Evolutionary conservation across 2,329 filamentous ascomycete species (phyloP), one percentile per base, ranked within the genome.

Genomic region (Penicillium decumbens): DNA sequence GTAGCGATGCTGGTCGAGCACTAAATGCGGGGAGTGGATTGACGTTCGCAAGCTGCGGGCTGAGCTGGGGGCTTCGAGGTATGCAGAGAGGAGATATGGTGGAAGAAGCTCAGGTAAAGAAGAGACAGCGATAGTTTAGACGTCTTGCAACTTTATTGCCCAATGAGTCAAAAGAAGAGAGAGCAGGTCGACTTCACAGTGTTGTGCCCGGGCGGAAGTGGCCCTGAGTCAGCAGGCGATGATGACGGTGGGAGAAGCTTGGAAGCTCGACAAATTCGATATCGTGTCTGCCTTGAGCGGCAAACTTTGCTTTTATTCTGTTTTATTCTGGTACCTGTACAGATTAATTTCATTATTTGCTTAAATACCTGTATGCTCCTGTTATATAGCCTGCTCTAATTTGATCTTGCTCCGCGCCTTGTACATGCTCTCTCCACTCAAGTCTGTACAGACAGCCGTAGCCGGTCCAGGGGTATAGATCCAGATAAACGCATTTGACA

Each of bases 11-110:
- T 39, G 23, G 43, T 54, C 33, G 38, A 53, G 47, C 38, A 50
- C 33, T 28, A 48, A 53, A 58, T 61, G 59, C 59, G 59, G 59
- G 59, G 59, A 59, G 57, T 45, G 41, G 45, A 44, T 46, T 47
- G 47, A 45, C 42, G 15, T 42, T 38, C 27, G 38, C 43, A 43
- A 25, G 48, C 35, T 29, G 53, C 38, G 39, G 44, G 45, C 41
- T 42, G 38, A 35, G 45, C 28, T 32, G 42, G 29, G 38, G 28
- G 30, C 12, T 29, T 29, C 30, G 10, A n/a, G 13, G 41, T 6
- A 55, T 18, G 33, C 43, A 20, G 39, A 30, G 9, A 30, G 24
- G 27, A 7, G 38, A 15, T 20, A 7, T 7, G 24, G 13, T 6
- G 8, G 7, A 15, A 23, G 8, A 8, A 15, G 6, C 2, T 6